Evolutionary conservation across 164 flowering plant genomes (phyloP), one percentile per base, ranked within the genome.

Genomic region (Paratinospora sagittata): DNA sequence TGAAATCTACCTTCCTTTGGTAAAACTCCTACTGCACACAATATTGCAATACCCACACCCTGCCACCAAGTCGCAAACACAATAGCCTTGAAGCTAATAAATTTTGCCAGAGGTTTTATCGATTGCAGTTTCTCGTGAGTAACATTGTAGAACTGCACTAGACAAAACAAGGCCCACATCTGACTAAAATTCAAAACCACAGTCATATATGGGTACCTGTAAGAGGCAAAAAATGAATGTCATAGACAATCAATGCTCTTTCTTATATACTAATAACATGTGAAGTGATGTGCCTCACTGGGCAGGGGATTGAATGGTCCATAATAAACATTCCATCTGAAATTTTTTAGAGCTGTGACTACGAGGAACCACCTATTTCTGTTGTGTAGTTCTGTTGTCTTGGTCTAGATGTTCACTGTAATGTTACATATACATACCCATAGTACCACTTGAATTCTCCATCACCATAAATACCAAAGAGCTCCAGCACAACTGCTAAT

Each of bases 11-110:
- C 88, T 41, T 83, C 80, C 13, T 82, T 85, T 2, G 93, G 92
- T 39, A 92, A 76, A 73, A 88, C 83, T 21, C 82, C 80, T 66
- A 85, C 49, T 55, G 82, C 70, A 76, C 88, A 86, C 26, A 94
- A 68, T 49, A 94, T 41, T 0, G 90, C 91, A 26, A 94, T 92
- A 26, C 91, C 98, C 27, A 94, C 88, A 34, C 98, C 97, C 84
- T 94, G 98, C 98, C 96, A 94, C 98, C 97, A 94, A 21, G 97
- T 92, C 3, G 97, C 97, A 74, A 92, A 90, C 60, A 94, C 97
- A 68, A 94, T 94, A 45, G 98, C 97, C 84, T 92, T 94, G 73
- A 94, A 89, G 81, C 97, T 92, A 63, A 94, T 88, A 81, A 92
- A 94, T 78, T 92, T 94, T 37, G 91, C 90, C 24, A 94, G 88